Conservation (phyloP, 179 eudicot species). For the Beta macrorhiza region DNA sequence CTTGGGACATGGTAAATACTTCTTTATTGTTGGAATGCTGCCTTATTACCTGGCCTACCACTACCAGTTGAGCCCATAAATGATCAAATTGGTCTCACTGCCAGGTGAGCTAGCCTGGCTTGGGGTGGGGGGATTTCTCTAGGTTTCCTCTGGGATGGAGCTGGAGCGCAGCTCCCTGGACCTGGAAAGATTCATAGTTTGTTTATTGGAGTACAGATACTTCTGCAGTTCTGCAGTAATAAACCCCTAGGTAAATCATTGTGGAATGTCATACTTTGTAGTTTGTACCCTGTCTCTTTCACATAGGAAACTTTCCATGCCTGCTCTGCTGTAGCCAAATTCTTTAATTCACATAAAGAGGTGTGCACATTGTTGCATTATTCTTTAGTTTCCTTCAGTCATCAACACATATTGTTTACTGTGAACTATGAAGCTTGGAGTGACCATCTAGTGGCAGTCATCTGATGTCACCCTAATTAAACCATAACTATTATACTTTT, state of each 20-base stretch:
- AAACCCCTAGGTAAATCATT: neutral
- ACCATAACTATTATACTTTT: neutral
- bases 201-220: neutral
- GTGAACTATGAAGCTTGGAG: neutral
- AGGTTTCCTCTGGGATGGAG: neutral
- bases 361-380: neutral
- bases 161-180: neutral
- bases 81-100: neutral
- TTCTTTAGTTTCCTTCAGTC: neutral
- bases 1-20: neutral
- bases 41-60: neutral
- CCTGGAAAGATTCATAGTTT: neutral
- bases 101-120: neutral
- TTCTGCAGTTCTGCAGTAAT: neutral
- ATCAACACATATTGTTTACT: too few species aligned
- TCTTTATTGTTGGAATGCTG: neutral
- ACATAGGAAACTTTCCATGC: neutral
- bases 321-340: neutral
- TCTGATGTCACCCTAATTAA: neutral
- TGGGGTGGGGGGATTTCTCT: neutral
- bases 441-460: neutral
- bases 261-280: neutral
- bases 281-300: neutral
- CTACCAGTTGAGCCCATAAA: neutral
- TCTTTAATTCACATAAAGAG: neutral